Percentiles rank a stretch among this genome's conserved stretches.
Conservation (phyloP, 1,284 basidiomycete genomes). For the Exsudoporus floridanus region DNA sequence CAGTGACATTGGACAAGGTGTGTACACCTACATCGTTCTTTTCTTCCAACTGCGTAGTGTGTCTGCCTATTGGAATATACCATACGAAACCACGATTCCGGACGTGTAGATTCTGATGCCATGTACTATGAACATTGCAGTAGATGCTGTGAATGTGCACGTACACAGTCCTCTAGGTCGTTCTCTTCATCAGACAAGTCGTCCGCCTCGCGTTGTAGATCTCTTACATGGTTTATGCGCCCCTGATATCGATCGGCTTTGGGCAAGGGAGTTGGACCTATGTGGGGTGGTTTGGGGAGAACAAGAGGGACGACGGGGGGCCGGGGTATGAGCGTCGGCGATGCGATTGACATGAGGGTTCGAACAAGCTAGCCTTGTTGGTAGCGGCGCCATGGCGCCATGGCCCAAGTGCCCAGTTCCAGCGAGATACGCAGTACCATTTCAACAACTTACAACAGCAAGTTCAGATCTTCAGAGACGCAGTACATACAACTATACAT, state of each 20-base stretch:
- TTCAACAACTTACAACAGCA: not conserved
- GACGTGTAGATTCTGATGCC: constrained; percentile 52
- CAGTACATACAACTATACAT: no score
- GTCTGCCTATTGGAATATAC: constrained; percentile 70
- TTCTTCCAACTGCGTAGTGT: constrained; percentile 73
- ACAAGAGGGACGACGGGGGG: constrained; percentile 60
- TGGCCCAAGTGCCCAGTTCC: not conserved
- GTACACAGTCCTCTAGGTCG: constrained; percentile 70
- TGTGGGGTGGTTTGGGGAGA: constrained; percentile 63
- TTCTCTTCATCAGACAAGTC: constrained; percentile 84
- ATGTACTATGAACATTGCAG: not conserved
- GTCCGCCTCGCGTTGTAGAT: constrained; percentile 77
- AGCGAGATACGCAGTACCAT: not conserved
- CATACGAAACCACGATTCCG: constrained; percentile 66
- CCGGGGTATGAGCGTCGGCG: constrained; percentile 67
- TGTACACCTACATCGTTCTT: constrained; percentile 68
- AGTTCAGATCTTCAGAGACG: no score
- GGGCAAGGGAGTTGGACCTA: constrained; percentile 62
- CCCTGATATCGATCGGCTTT: constrained; percentile 48
- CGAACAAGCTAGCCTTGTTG: no score
- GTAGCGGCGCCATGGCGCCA: not conserved
- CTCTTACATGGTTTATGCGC: constrained; percentile 59
- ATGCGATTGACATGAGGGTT: constrained; percentile 51
- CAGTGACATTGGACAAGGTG: not conserved
- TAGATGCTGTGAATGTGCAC: constrained; percentile 19